phyloP scores from a whole-genome alignment of 2,329 filamentous ascomycete species.

The Fusarium chlamydosporum region DNA sequence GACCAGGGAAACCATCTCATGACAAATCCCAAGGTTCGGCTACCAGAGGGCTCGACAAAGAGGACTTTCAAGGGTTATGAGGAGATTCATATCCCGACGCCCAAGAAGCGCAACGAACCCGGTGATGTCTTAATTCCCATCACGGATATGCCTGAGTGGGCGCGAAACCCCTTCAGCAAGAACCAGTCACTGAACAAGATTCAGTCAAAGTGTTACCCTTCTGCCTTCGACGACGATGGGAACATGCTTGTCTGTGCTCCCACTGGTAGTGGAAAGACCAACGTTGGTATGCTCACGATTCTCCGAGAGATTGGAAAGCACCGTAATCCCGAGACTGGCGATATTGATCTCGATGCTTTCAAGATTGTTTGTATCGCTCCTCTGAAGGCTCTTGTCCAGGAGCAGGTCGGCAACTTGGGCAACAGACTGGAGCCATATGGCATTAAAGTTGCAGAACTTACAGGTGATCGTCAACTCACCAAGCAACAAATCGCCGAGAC shows the following conservation, averaged over 20 bases:
- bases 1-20: conserved; percentile 99
- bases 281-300: conserved; percentile 97
- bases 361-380: conserved; percentile 99
- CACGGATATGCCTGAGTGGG: conserved; percentile 92
- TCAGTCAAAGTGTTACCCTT: conserved; percentile 92
- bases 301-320: conserved; percentile 97
- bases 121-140: conserved; percentile 87
- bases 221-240: conserved; percentile 92
- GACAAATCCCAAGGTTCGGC: conserved; percentile 96
- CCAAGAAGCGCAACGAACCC: conserved; percentile 87
- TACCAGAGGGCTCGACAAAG: conserved; percentile 95
- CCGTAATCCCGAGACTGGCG: conserved; percentile 87
- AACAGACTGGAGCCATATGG: conserved; percentile 91
- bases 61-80: conserved; percentile 98
- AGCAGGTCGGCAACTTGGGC: conserved; percentile 98
- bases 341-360: conserved; percentile 95
- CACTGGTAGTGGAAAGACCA: conserved; percentile 97
- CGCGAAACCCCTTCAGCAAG: conserved; percentile 85
- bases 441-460: conserved; percentile 93
- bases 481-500: conserved; percentile 99
- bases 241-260: conserved; percentile 99
- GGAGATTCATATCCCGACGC: conserved; percentile 95
- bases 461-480: conserved; percentile 96
- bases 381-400: conserved; percentile 93
- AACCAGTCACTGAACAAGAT: conserved; percentile 93